phyloP scores from a whole-genome alignment of 1,139 yeast species.

The Saccharomyces hybrid region DNA sequence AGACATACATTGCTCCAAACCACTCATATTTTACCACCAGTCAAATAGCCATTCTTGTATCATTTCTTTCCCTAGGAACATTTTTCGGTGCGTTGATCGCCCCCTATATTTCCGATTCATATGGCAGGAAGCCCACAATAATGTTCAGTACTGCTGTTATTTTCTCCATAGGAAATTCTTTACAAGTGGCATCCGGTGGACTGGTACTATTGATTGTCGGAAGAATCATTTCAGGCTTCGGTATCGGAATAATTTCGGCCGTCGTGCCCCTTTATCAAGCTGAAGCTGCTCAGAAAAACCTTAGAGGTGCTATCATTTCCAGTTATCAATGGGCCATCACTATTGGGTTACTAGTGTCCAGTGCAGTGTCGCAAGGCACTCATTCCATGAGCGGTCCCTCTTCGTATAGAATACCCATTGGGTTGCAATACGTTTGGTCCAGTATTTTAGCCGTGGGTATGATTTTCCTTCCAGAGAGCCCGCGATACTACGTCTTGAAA shows the following conservation, averaged over 20 bases:
- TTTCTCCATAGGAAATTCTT: constrained; percentile 48
- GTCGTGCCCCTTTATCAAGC: constrained; percentile 71
- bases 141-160: constrained; percentile 7
- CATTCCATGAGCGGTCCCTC: too few relatives aligned
- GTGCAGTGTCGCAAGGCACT: too few relatives aligned
- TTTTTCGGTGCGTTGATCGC: too few relatives aligned
- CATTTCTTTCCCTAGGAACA: too few relatives aligned
- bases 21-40: constrained; percentile 12
- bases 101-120: too few relatives aligned
- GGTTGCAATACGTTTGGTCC: too few relatives aligned
- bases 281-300: constrained; percentile 72
- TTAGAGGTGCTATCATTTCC: constrained; percentile 73
- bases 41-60: too few relatives aligned
- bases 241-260: constrained; percentile 49
- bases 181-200: constrained; percentile 49
- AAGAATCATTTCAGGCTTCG: constrained; percentile 38
- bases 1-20: constrained; percentile 44
- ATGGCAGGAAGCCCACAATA: too few relatives aligned
- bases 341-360: not conserved
- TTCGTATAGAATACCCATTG: too few relatives aligned
- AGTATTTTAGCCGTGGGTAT: too few relatives aligned
- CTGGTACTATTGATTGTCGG: constrained; percentile 39
- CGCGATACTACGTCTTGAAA: too few relatives aligned
- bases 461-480: too few relatives aligned
- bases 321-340: constrained; percentile 85